Percentiles rank a stretch among this genome's conserved stretches.
phyloP scores from a whole-genome alignment of 2,329 filamentous ascomycete species.

The Nannizziopsis barbatae region DNA sequence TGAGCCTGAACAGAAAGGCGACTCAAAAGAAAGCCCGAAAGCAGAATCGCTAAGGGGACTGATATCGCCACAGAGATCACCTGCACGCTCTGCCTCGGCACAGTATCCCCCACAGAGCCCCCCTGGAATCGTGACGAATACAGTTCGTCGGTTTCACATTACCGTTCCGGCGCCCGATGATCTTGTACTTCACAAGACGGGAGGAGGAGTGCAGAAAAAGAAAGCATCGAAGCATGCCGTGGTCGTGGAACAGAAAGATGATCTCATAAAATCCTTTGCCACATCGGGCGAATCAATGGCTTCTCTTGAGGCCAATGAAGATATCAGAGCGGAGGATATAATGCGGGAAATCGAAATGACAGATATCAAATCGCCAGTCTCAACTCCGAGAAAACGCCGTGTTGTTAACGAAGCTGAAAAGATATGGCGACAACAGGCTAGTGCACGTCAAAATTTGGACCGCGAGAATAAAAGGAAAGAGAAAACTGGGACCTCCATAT shows the following conservation, averaged over 20 bases:
- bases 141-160: conserved; percentile 32
- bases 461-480: conserved; percentile 9
- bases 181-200: conserved; percentile 19
- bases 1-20: conserved; percentile 29
- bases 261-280: conserved; percentile 25
- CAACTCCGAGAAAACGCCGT: conserved; percentile 28
- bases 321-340: conserved; percentile 12
- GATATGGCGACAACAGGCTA: conserved; percentile 29
- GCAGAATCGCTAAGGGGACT: background rate
- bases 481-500: conserved; percentile 27
- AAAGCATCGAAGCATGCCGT: conserved; percentile 27
- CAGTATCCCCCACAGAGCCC: background rate
- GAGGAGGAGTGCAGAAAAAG: conserved; percentile 29
- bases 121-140: background rate
- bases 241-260: conserved; percentile 31
- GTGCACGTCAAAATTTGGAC: conserved; percentile 13
- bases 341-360: conserved; percentile 12
- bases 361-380: background rate
- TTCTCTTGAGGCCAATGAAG: conserved; percentile 3
- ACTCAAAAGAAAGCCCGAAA: conserved; percentile 9
- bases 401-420: conserved; percentile 33
- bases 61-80: background rate
- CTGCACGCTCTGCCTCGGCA: background rate
- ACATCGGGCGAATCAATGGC: conserved; percentile 24
- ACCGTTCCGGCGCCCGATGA: conserved; percentile 21